Evolutionary conservation across 441 rosid species (phyloP), one percentile per base, ranked within the genome.

Genomic region (Adansonia grandidieri): DNA sequence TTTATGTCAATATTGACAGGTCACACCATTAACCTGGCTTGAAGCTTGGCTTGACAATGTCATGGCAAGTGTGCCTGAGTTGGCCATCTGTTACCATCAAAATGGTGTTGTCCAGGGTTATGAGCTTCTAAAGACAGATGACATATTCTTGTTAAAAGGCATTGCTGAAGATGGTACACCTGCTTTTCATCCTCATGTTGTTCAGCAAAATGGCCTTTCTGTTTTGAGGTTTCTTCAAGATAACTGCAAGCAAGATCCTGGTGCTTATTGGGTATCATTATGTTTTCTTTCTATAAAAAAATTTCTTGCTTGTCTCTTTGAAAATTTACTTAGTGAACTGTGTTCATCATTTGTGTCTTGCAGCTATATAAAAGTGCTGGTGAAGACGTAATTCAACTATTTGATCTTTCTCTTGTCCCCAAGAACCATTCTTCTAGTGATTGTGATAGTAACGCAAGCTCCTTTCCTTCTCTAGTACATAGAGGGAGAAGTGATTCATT

Each of bases 31-130:
- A 77, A 93, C 91, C 14, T 95, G 99, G 99, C 97, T 95, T 80
- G 99, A 95, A 77, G 96, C 98, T 75, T 93, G 99, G 99, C 97
- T 95, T 77, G 99, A 95, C 81, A 95, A 95, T 84, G 88, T 95
- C 74, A 95, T 93, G 99, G 97, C 99, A 5, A 93, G 97, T 89
- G 99, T 88, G 79, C 99, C 99, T 37, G 99, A 95, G 87, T 81
- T 95, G 80, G 99, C 98, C 75, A 93, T 95, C 76, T 95, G 99
- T 83, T 95, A 93, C 80, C 99, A 95, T 85, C 84, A 87, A 81
- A 87, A 93, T 62, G 99, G 98, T 81, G 95, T 95, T 82, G 97
- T 95, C 71, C 97, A 91, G 84, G 95, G 94, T 75, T 95, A 93
- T 78, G 99, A 95, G 82, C 98, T 95, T 76, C 83, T 95, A 64